Evolutionary conservation across 1,284 basidiomycete genomes (phyloP), one percentile per base, ranked within the genome.

Genomic region (Fomitiporia mediterranea): DNA sequence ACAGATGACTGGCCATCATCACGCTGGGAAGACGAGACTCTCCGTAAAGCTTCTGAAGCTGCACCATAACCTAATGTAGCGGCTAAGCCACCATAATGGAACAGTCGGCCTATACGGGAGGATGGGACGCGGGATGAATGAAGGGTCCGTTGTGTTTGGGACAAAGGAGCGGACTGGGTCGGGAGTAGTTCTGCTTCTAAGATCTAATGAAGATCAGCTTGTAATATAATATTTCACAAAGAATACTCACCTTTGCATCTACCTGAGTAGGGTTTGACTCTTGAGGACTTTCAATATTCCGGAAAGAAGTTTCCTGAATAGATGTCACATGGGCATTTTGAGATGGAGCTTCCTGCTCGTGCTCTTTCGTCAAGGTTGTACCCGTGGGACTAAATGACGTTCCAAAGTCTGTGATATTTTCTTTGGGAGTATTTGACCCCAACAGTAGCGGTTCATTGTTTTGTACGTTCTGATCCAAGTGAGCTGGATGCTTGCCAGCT

Each of bases 11-110:
- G 57, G 8, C 35, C 53, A 3, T 53, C 53, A n/a, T 61, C 48
- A 5, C 60, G 55, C 15, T 67, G 62, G 2, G 65, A 59, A 19
- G 65, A 60, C 2, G 71, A 57, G 35, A 68, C 60, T 61, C 71
- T 60, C 63, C 72, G 47, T 60, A 73, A 23, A 60, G 70, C 49
- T 63, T 72, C 61, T 63, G 83, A 79, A 5, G 86, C 85, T 4
- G 83, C 85, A 11, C 89, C 90, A 60, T 84, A 84, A 1, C 83
- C 76, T 1, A 91, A 70, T 0, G 85, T 85, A 5, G 86, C 85
- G 3, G 84, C 88, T 2, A 91, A 76, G 40, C 86, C 91, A 66
- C 94, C 94, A 60, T 98, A 97, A 66, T 98, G 94, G 62, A 97
- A 90, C 9, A 97, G 67, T 15, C 94, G 79, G 1, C 91, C 94